Base-by-base conservation (phyloP, 2,329 filamentous ascomycete species). In the Epichloe baconii region DNA sequence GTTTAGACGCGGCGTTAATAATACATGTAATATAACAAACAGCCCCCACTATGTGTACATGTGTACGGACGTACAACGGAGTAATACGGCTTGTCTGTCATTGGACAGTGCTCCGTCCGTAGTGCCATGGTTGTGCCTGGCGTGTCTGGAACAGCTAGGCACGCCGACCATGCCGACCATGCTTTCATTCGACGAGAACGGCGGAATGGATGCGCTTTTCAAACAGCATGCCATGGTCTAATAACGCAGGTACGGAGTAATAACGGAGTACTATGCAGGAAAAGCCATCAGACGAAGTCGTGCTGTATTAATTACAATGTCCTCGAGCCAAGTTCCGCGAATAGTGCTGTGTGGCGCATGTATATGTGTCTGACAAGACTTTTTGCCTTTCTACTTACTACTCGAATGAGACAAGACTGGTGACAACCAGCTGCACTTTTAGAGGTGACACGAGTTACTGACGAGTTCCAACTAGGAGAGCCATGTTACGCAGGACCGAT, bases 1-100 rank as follows among this genome's bases (percentile, higher is more conserved):
- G 44, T 36, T 48, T 51, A 47, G 49, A 35, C 49, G 49, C 49
- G 42, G 38, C 50, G 36, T 47, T 43, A 23, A 42, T 42, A 44
- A n/a, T 17, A 17, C 17, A 17, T 17, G 17, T 17, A 17, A 31
- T 31, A 19, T 19, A 19, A 19, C 19, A 19, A 37, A 31, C 15
- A 17, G 36, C 34, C 31, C 41, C 26, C 31, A 21, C n/a, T 8
- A 26, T 19, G 12, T 17, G 46, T 10, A n/a, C 47, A 11, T 42
- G n/a, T 5, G 6, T 7, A n/a, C n/a, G n/a, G n/a, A n/a, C n/a
- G n/a, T n/a, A 7, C 6, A 7, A 26, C 23, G 6, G 23, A 7
- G 8, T 19, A 19, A 19, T 19, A 23, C 35, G 46, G 36, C 46
- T 37, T 44, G 17, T 17, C 21, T 49, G 17, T 17, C 21, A 37